These are phyloP conservation scores for Hymenoscyphus scutula DNA, from an alignment of 2,329 filamentous ascomycete genomes.

Conservation along the genomic window DNA sequence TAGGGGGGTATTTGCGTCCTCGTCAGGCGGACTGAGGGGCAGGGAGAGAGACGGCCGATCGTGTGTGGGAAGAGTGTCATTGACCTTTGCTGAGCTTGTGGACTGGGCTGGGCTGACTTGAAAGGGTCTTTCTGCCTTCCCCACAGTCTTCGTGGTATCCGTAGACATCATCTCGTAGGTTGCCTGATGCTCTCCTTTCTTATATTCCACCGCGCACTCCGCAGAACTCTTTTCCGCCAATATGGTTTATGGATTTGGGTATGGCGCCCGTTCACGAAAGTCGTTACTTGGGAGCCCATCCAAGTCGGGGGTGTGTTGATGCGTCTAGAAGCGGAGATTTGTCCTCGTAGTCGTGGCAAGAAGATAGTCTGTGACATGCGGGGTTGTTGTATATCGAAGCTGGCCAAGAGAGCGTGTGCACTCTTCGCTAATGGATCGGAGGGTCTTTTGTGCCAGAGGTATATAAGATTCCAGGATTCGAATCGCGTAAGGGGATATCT, in stretches of 20 bases:
- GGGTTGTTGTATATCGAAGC: neutral
- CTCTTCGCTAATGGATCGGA: too few relatives aligned
- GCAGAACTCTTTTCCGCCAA: neutral
- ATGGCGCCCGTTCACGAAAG: neutral
- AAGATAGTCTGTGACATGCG: neutral
- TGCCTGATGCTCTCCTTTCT: neutral
- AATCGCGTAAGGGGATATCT: too few relatives aligned
- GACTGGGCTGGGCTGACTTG: neutral
- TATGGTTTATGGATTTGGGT: neutral
- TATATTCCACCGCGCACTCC: neutral
- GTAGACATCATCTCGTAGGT: neutral
- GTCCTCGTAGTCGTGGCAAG: neutral
- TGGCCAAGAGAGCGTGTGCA: neutral
- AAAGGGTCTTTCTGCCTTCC: neutral
- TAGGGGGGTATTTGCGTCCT: neutral
- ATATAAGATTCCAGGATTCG: too few relatives aligned
- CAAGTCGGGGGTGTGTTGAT: neutral
- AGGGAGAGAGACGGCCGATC: neutral
- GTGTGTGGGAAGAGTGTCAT: neutral
- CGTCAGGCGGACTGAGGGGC: neutral
- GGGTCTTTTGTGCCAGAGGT: too few relatives aligned
- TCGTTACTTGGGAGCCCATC: neutral
- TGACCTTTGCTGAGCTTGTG: neutral
- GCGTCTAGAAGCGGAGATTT: neutral
- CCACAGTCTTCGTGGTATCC: neutral